phyloP scores from a whole-genome alignment of 768 basidiomycete species.

The Cytidiella melzeri region DNA sequence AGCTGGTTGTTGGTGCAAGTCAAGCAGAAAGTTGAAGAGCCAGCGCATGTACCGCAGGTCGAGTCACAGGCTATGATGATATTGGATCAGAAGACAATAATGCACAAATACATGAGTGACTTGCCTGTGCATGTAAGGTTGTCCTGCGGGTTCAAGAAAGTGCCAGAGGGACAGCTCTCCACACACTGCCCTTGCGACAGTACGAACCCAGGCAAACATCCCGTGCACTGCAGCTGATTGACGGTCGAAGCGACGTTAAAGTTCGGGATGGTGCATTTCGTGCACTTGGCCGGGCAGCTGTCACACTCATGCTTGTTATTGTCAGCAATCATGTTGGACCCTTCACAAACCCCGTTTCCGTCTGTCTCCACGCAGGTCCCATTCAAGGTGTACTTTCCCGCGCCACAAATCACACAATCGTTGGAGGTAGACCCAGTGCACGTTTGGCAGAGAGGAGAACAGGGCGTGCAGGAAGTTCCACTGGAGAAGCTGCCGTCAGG shows the following conservation, averaged over 20 bases:
- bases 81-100: conserved; percentile 9
- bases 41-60: conserved; percentile 66
- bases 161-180: conserved; percentile 62
- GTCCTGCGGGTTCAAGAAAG: conserved; percentile 65
- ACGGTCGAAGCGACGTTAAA: conserved; percentile 66
- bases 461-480: conserved; percentile 46
- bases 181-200: conserved; percentile 69
- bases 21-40: conserved; percentile 63
- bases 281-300: conserved; percentile 80
- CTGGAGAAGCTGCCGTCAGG: conserved; percentile 61
- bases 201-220: conserved; percentile 71
- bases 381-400: conserved; percentile 55
- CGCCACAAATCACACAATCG: conserved; percentile 64
- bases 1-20: conserved; percentile 63
- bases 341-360: conserved; percentile 65
- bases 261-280: conserved; percentile 65
- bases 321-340: conserved; percentile 67
- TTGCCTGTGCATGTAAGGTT: conserved; percentile 69
- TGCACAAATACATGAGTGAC: conserved; percentile 19
- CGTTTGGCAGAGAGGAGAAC: conserved; percentile 62
- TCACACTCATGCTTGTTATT: conserved; percentile 82
- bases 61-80: conserved; percentile 54
- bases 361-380: conserved; percentile 66
- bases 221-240: conserved; percentile 64
- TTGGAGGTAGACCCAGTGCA: conserved; percentile 65